phyloP scores from a whole-genome alignment of 2,329 filamentous ascomycete species.

The Paecilomyces variotii region DNA sequence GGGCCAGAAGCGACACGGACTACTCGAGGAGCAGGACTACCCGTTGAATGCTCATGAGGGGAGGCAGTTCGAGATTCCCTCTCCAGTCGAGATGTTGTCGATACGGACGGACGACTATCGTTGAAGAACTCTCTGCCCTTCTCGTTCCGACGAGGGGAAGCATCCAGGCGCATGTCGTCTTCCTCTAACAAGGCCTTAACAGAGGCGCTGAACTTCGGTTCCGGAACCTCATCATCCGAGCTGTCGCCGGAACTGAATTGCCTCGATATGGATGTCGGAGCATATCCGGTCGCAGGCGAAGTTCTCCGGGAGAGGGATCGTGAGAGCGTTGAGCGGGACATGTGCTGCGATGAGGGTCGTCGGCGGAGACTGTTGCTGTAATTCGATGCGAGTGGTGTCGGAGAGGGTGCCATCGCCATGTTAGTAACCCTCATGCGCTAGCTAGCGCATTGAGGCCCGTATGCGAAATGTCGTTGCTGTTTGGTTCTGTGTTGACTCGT shows the following conservation, averaged over 20 bases:
- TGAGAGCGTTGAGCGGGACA: slow-evolving; percentile 29
- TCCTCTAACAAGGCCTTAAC: slow-evolving; percentile 72
- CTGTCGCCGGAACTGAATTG: slow-evolving; percentile 60
- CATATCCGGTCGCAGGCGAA: slow-evolving; percentile 18
- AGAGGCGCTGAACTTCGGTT: slow-evolving; percentile 84
- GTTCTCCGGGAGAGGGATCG: slow-evolving; percentile 24
- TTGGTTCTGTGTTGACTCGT: neutral
- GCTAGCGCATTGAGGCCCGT: slow-evolving; percentile 5
- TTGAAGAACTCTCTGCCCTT: slow-evolving; percentile 14
- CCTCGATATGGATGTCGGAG: slow-evolving; percentile 15
- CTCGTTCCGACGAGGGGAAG: slow-evolving; percentile 39
- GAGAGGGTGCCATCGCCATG: slow-evolving; percentile 26
- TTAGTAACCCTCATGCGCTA: slow-evolving; percentile 7
- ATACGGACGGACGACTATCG: slow-evolving; percentile 17
- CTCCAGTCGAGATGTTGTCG: slow-evolving; percentile 20
- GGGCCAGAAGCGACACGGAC: slow-evolving; percentile 28
- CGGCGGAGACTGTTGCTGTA: slow-evolving; percentile 28
- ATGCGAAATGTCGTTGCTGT: neutral
- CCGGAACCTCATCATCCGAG: slow-evolving; percentile 87
- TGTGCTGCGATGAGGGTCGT: slow-evolving; percentile 27
- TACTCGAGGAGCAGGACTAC: slow-evolving; percentile 35
- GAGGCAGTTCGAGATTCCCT: slow-evolving; percentile 28
- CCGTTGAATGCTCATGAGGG: slow-evolving; percentile 29
- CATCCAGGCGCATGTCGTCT: slow-evolving; percentile 47
- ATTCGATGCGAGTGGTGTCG: slow-evolving; percentile 28